Percentiles rank a stretch among this genome's conserved stretches.
Conservation (phyloP, 768 basidiomycete genomes). For the Mycena amicta region DNA sequence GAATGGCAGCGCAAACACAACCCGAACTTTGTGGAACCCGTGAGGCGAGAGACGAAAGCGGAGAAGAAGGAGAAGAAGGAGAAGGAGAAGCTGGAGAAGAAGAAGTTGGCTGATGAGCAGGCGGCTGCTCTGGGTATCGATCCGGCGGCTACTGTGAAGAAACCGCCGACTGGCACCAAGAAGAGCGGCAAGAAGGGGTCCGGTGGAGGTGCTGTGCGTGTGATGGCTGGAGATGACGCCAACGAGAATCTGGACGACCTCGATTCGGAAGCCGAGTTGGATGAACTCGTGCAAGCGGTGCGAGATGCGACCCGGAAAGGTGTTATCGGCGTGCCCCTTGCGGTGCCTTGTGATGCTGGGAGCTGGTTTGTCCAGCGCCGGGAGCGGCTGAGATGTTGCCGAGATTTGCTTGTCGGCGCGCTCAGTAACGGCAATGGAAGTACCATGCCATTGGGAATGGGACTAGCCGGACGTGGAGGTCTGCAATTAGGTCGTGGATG, state of each 20-base stretch:
- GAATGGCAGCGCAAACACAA: slow-evolving; percentile 92
- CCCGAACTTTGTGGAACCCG: slow-evolving; percentile 86
- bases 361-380: slow-evolving; percentile 83
- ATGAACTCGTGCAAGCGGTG: slow-evolving; percentile 68
- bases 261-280: slow-evolving; percentile 85
- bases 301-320: slow-evolving; percentile 58
- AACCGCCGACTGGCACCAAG: slow-evolving; percentile 50
- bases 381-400: slow-evolving; percentile 62
- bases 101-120: slow-evolving; percentile 68
- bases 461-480: slow-evolving; percentile 26
- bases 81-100: slow-evolving; percentile 82
- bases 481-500: slow-evolving; percentile 29
- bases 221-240: slow-evolving; percentile 58
- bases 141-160: slow-evolving; percentile 42
- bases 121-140: slow-evolving; percentile 63
- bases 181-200: slow-evolving; percentile 68
- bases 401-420: slow-evolving; percentile 60
- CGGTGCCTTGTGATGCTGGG: slow-evolving; percentile 71
- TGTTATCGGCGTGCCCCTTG: slow-evolving; percentile 64
- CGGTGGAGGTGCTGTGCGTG: slow-evolving; percentile 51
- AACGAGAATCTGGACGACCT: slow-evolving; percentile 76
- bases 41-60: slow-evolving; percentile 83
- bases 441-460: slow-evolving; percentile 29
- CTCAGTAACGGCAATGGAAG: slow-evolving; percentile 44
- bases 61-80: slow-evolving; percentile 87